Evolutionary conservation across 108 stramenopile genomes (phyloP).

Genomic region (Cyclotella sp.): DNA sequence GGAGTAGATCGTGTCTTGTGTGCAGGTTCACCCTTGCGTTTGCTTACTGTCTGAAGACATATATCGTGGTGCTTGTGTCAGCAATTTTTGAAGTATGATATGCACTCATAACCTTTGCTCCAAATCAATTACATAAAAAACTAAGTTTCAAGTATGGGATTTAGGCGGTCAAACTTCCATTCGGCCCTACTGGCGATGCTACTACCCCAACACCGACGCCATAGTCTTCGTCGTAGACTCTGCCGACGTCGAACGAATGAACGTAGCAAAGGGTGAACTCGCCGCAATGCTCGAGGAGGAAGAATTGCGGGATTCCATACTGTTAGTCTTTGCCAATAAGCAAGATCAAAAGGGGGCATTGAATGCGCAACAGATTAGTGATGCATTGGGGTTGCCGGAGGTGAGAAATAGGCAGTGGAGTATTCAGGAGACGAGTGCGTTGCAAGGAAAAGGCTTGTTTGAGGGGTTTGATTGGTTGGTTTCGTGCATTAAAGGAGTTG

Average conservation of each 20-base stretch:
- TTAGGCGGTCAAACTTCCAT: conserved; percentile 99
- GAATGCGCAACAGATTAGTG: conserved; percentile 96
- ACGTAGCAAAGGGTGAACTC: conserved; percentile 95
- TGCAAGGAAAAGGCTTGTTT: conserved; percentile 98
- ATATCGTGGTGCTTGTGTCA: too few relatives aligned
- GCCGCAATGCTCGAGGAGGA: conserved; percentile 99
- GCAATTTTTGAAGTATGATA: too few relatives aligned
- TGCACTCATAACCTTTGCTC: neutral
- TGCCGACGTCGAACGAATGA: conserved; percentile 95
- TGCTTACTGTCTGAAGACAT: too few relatives aligned
- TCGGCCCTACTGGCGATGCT: conserved; percentile 99
- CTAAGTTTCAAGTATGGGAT: conserved; percentile 99
- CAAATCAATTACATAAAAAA: conserved; percentile 7
- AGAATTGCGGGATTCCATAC: conserved; percentile 94
- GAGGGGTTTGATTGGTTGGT: conserved; percentile 99
- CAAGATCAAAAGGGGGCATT: conserved; percentile 99
- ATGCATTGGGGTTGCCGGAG: conserved; percentile 95
- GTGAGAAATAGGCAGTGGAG: conserved; percentile 98
- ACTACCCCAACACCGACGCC: conserved; percentile 99
- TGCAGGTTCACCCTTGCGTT: neutral
- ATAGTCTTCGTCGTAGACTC: conserved; percentile 99
- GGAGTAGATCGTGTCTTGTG: neutral
- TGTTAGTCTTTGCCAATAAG: conserved; percentile 99
- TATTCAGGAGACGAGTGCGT: conserved; percentile 98
- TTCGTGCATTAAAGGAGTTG: conserved; percentile 93